These are phyloP conservation scores for Periconia sp. DNA, from an alignment of 2,329 filamentous ascomycete species.

Conservation along the genomic window DNA sequence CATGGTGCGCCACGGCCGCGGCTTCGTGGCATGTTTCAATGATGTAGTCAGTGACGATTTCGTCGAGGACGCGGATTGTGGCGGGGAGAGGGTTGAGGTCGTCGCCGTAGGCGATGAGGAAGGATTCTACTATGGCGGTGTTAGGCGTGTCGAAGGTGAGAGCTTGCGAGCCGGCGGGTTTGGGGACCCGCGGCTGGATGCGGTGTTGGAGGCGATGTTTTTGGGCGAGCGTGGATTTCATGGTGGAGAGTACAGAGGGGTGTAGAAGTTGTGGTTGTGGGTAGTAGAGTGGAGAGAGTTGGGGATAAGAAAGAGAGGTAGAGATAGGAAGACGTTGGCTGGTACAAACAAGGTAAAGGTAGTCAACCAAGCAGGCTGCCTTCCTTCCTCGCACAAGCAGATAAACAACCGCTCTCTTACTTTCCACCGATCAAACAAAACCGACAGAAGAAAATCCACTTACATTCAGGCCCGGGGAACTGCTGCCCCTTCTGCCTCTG, in stretches of 20 bases:
- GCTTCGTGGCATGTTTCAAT: conserved; percentile 91
- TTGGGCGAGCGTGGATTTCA: conserved; percentile 1
- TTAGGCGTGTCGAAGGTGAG: conserved; percentile 3
- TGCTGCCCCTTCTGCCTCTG: conserved; percentile 51
- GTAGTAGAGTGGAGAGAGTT: not conserved
- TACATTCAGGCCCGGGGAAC: conserved; percentile 48
- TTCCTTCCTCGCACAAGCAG: not conserved
- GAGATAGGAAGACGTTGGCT: conserved; percentile 6
- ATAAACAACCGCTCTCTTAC: not conserved
- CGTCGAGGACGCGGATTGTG: conserved; percentile 85
- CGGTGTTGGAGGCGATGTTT: not conserved
- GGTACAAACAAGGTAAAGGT: not conserved
- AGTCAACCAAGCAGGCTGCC: not conserved
- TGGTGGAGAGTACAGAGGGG: not conserved
- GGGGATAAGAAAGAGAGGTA: not conserved
- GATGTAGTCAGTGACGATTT: conserved; percentile 92
- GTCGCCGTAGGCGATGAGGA: conserved; percentile 82
- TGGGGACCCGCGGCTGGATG: conserved; percentile 11
- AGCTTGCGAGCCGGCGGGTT: conserved; percentile 3
- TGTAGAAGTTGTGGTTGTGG: not conserved
- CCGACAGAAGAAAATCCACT: conserved; percentile 12
- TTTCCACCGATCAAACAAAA: too few relatives aligned
- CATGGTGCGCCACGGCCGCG: conserved; percentile 79
- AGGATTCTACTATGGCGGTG: conserved; percentile 61
- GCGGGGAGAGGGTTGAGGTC: conserved; percentile 75